These are phyloP conservation scores for Rhizopogon rudus DNA, from an alignment of 768 basidiomycete species.

Conservation along the genomic window DNA sequence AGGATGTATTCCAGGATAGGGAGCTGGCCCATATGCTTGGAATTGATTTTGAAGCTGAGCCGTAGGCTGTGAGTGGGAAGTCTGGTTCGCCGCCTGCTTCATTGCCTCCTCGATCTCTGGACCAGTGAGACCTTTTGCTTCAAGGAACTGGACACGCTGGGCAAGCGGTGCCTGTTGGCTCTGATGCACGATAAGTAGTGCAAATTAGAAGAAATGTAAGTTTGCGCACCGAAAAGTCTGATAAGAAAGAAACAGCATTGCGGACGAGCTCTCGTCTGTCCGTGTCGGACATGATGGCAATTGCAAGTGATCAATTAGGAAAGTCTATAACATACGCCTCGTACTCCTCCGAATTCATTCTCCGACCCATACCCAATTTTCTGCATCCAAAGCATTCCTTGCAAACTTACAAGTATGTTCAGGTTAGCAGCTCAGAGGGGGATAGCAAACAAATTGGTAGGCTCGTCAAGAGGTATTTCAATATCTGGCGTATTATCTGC, in stretches of 20 bases:
- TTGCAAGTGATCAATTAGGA: not conserved
- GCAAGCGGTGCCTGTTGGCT: constrained; percentile 72
- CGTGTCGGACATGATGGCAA: constrained; percentile 37
- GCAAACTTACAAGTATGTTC: constrained; percentile 19
- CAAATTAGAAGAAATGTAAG: not conserved
- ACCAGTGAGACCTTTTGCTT: constrained; percentile 84
- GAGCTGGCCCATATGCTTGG: constrained; percentile 39
- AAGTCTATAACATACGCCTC: not conserved
- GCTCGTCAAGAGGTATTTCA: constrained; percentile 11
- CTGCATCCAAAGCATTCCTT: constrained; percentile 1
- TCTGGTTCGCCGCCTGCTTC: constrained; percentile 46
- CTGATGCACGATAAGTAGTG: constrained; percentile 33
- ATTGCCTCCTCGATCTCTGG: constrained; percentile 86
- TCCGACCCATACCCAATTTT: constrained; percentile 20
- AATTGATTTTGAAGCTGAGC: constrained; percentile 13
- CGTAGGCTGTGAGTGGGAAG: constrained; percentile 7
- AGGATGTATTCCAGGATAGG: constrained; percentile 31
- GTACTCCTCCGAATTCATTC: constrained; percentile 16
- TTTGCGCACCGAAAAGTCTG: constrained; percentile 68
- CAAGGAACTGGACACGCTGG: constrained; percentile 90
- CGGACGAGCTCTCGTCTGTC: constrained; percentile 71
- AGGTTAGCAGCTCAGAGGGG: constrained; percentile 22
- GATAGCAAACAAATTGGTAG: constrained; percentile 8
- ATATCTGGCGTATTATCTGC: too few relatives aligned
- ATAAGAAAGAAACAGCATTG: constrained; percentile 80